Evolutionary conservation across 139 green algal species (phyloP).

Genomic region (Monoraphidium neglectum): DNA sequence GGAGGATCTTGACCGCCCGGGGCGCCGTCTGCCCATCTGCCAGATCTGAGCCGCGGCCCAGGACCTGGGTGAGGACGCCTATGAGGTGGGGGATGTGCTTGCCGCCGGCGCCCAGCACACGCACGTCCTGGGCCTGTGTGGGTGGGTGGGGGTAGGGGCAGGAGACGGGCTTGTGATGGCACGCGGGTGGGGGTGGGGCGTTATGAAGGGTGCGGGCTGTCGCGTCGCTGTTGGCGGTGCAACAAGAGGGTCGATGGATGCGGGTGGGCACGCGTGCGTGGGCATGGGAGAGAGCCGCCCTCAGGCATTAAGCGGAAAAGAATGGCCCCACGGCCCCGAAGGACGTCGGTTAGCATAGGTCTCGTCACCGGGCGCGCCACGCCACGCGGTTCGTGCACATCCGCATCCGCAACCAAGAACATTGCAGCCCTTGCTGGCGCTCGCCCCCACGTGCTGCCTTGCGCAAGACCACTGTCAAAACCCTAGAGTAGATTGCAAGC

Average conservation of each 20-base stretch:
- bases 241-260: no score
- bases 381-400: no score
- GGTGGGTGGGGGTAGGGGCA: background rate
- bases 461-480: no score
- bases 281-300: no score
- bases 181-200: no score
- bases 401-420: no score
- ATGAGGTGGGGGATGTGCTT: conserved; percentile 58
- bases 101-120: conserved; percentile 48
- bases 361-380: background rate
- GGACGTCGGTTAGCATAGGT: conserved; percentile 30
- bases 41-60: conserved; percentile 49
- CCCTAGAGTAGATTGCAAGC: no score
- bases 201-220: no score
- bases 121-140: conserved; percentile 37
- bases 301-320: conserved; percentile 4
- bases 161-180: background rate
- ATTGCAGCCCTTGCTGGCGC: no score
- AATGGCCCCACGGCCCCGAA: background rate
- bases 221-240: no score
- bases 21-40: conserved; percentile 29
- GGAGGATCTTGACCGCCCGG: conserved; percentile 52
- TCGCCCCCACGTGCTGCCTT: no score
- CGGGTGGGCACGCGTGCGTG: no score
- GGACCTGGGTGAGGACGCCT: conserved; percentile 38